These are phyloP conservation scores for Ambrosia artemisiifolia DNA, from an alignment of 129 eudicot species.

Conservation along the genomic window DNA sequence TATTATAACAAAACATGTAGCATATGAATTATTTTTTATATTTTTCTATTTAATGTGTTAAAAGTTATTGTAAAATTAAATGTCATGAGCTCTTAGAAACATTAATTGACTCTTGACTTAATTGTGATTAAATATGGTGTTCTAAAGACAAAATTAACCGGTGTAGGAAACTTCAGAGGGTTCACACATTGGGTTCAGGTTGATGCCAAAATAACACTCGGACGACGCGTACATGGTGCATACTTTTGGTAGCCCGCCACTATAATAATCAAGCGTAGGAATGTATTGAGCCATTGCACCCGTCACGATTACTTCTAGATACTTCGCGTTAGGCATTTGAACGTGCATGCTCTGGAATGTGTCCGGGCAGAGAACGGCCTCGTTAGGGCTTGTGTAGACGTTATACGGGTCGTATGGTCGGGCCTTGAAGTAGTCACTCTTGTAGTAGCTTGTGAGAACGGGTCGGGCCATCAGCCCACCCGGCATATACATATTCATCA, in stretches of 20 bases:
- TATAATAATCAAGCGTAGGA: conserved; percentile 49
- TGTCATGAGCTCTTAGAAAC: no score
- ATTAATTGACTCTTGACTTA: no score
- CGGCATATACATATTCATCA: conserved; percentile 48
- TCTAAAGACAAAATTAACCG: no score
- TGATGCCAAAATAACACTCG: conserved; percentile 49
- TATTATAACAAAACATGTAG: no score
- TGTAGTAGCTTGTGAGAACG: conserved; percentile 49
- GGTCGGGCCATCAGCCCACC: conserved; percentile 48
- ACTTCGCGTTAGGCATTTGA: conserved; percentile 49
- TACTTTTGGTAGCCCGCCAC: conserved; percentile 39
- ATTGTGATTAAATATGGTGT: no score
- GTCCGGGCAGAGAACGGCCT: conserved; percentile 46
- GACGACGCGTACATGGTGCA: conserved; percentile 57
- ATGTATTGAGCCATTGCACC: conserved; percentile 56
- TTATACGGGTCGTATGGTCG: conserved; percentile 47
- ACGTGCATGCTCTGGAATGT: conserved; percentile 58
- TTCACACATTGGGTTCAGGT: conserved; percentile 39
- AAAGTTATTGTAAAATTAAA: no score
- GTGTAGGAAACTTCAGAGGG: conserved; percentile 52
- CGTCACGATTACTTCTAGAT: conserved; percentile 45
- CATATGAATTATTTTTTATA: no score
- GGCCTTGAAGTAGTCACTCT: conserved; percentile 34
- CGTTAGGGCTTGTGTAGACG: conserved; percentile 51
- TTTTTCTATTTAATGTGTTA: no score